Percentiles rank a stretch among this genome's conserved stretches.
Conservation (phyloP, 352 stramenopile genomes). For the Phytophthora quininea region DNA sequence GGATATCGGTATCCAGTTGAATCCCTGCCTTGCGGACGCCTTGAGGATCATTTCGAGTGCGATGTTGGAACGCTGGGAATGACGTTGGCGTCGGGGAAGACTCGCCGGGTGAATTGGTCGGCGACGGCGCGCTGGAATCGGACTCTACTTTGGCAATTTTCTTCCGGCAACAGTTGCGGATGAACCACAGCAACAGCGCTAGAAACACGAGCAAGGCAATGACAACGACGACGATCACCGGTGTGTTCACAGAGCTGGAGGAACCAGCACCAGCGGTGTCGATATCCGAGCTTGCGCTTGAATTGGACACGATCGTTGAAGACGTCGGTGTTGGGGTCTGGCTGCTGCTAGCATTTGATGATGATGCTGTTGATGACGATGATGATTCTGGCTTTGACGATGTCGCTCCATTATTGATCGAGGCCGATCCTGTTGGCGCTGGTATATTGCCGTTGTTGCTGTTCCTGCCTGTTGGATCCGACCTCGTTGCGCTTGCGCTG, state of each 20-base stretch:
- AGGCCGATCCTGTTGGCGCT: neutral
- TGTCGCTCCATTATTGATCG: neutral
- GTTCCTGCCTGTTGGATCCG: neutral
- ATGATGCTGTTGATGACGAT: neutral
- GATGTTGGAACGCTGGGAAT: conserved; percentile 40
- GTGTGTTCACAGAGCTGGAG: conserved; percentile 26
- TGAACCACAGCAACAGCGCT: conserved; percentile 33
- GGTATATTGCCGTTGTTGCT: neutral
- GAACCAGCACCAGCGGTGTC: neutral
- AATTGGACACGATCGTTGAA: neutral
- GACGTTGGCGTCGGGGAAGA: conserved; percentile 27
- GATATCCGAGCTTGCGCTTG: neutral
- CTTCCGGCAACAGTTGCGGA: conserved; percentile 29
- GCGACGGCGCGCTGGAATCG: conserved; percentile 25
- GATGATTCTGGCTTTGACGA: neutral
- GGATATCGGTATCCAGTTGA: neutral
- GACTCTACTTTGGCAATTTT: conserved; percentile 14
- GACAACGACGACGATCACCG: conserved; percentile 33
- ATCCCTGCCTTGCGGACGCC: neutral
- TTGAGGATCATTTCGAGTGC: conserved; percentile 4
- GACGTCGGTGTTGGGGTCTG: neutral
- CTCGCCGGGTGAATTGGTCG: conserved; percentile 26
- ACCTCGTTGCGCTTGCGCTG: neutral
- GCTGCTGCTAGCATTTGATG: neutral
- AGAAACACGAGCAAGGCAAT: conserved; percentile 38